Percentiles rank a stretch among this genome's conserved stretches.
Evolutionary conservation across 2,329 filamentous ascomycete species (phyloP).

Genomic region (Ophiostoma quercus): DNA sequence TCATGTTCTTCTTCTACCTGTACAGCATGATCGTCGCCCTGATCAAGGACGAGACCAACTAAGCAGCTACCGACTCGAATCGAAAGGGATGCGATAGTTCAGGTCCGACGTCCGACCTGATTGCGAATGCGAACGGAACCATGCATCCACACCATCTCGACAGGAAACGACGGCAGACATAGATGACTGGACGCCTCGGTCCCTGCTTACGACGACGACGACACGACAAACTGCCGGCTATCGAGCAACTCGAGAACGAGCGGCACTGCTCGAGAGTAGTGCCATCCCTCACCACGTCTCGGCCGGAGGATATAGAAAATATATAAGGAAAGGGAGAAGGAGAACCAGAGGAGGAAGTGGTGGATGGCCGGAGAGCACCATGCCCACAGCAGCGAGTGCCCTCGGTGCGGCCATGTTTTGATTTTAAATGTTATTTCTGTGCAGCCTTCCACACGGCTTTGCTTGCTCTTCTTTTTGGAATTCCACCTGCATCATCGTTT

Average conservation of each 20-base stretch:
- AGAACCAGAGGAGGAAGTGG: background rate
- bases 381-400: background rate
- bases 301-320: background rate
- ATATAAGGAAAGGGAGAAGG: background rate
- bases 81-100: background rate
- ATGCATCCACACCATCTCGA: background rate
- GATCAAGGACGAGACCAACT: slow-evolving; percentile 89
- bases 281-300: background rate
- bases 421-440: background rate
- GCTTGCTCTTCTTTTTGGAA: slow-evolving; percentile 7
- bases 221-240: background rate
- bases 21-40: slow-evolving; percentile 98
- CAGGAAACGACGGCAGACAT: background rate
- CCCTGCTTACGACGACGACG: background rate
- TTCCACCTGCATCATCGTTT: slow-evolving; percentile 5
- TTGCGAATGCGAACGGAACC: background rate
- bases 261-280: background rate
- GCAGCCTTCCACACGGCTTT: slow-evolving; percentile 10
- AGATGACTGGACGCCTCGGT: background rate
- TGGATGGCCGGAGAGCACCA: background rate
- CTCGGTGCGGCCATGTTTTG: no score
- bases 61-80: slow-evolving; percentile 35
- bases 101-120: background rate
- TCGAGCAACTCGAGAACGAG: background rate
- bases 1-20: slow-evolving; percentile 99